Evolutionary conservation across 192 early-diverging fungal genomes (phyloP).

Genomic region (Backusella tarrabulga): DNA sequence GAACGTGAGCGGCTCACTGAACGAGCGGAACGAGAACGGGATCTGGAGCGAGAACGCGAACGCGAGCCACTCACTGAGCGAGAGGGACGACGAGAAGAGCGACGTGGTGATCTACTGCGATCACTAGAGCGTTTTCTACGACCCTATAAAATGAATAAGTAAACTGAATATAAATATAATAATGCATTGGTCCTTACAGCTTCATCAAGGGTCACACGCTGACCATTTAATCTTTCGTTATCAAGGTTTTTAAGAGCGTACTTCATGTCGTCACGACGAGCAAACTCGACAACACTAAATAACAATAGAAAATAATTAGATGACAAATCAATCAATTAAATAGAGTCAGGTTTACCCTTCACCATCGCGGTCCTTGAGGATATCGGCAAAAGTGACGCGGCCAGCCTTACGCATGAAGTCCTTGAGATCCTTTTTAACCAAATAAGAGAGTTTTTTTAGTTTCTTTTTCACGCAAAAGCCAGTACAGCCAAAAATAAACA

Average conservation of each 20-base stretch:
- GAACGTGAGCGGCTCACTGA: conserved; percentile 35
- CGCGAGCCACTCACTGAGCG: conserved; percentile 29
- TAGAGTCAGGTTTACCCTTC: conserved; percentile 61
- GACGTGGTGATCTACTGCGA: conserved; percentile 37
- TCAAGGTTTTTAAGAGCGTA: conserved; percentile 85
- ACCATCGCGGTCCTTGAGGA: conserved; percentile 77
- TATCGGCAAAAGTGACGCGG: conserved; percentile 91
- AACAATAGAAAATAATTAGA: conserved; percentile 10
- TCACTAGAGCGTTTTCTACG: conserved; percentile 12
- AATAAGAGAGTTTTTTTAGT: conserved; percentile 9
- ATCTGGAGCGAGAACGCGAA: conserved; percentile 45
- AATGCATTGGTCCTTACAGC: conserved; percentile 40
- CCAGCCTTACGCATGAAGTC: conserved; percentile 94
- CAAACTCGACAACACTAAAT: conserved; percentile 88
- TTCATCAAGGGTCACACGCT: conserved; percentile 64
- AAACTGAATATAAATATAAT: not conserved
- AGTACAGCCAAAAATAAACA: not conserved
- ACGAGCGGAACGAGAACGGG: not conserved
- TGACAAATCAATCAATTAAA: not conserved
- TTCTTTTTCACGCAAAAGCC: conserved; percentile 12
- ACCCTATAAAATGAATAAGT: not conserved
- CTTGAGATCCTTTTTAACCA: conserved; percentile 84
- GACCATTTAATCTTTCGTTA: conserved; percentile 68
- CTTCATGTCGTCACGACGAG: conserved; percentile 74
- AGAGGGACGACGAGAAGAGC: conserved; percentile 38